Evolutionary conservation across 805 yeast genomes (phyloP), one percentile per base, ranked within the genome.

Genomic region (Candida loeiensis): DNA sequence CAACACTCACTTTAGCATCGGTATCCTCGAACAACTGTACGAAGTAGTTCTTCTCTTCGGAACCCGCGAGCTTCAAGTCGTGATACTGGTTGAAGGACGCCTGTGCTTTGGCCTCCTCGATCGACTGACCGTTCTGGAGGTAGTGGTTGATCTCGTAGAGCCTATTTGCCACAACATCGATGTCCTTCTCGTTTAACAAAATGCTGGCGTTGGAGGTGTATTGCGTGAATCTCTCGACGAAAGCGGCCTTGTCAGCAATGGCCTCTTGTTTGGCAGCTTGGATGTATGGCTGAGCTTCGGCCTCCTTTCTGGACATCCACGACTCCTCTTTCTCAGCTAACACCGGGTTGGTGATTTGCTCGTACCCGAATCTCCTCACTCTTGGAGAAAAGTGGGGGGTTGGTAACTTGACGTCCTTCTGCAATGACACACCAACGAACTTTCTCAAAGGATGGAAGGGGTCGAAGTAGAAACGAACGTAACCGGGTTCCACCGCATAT

Each of bases 391-490:
- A 91, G 61, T 93, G 98, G 5, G 91, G 85, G 12, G 87, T 80
- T 30, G 99, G 99, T 26, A 91, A 73, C 45, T 70, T 66, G 25
- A 76, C 63, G 2, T 80, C 84, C 44, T 74, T 73, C 27, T 66
- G 67, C 37, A 93, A 71, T 0, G 95, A 89, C 27, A 93, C 80
- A 28, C 99, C 99, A 47, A 89, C 85, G 56, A 86, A 87, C 57
- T 81, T 84, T 58, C 97, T 80, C 59, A 80, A 78, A 31, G 98
- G 97, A 57, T 93, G 98, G 73, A 93, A 93, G 4, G 99, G 98
- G 68, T 93, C 96, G 45, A 82, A 67, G 63, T 93, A 93, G 64
- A 78, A 93, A 47, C 95, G 77, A 21, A 91, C 97, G 59, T 71
- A 88, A 18, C 99, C 99, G 2, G 96, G 96, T 58, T 93, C 98